Conservation (phyloP, 2,329 filamentous ascomycete species). For the Parastagonospora avenae region DNA sequence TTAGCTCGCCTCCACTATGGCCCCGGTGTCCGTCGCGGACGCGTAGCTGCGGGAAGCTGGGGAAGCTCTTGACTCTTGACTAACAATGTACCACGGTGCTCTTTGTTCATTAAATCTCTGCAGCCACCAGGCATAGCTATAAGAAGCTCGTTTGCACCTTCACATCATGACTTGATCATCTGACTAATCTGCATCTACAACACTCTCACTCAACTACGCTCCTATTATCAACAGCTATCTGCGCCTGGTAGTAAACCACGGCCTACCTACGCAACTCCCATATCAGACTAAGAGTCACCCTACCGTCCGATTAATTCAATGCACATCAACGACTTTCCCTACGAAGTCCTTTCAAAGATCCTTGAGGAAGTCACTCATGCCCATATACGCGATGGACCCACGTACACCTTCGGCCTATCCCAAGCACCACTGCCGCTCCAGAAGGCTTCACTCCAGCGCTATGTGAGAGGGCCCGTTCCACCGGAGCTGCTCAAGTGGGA, state of each 20-base stretch:
- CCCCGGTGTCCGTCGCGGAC: slow-evolving; percentile 30
- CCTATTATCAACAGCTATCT: slow-evolving; percentile 4
- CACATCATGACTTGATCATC: slow-evolving; percentile 10
- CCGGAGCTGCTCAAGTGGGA: slow-evolving; percentile 60
- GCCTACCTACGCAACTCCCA: slow-evolving; percentile 12
- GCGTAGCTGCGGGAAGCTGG: slow-evolving; percentile 31
- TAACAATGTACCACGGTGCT: slow-evolving; percentile 37
- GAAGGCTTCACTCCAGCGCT: slow-evolving; percentile 53
- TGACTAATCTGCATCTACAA: slow-evolving; percentile 20
- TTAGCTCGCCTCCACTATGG: slow-evolving; percentile 27
- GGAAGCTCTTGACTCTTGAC: slow-evolving; percentile 35
- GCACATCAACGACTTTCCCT: slow-evolving; percentile 57
- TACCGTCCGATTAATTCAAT: slow-evolving; percentile 37
- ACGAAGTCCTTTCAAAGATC: slow-evolving; percentile 59
- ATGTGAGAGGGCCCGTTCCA: slow-evolving; percentile 58
- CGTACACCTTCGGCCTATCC: slow-evolving; percentile 59
- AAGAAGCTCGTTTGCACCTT: slow-evolving; percentile 24
- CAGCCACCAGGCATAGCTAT: slow-evolving; percentile 26
- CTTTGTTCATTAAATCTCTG: slow-evolving; percentile 39
- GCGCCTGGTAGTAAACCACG: slow-evolving; percentile 9
- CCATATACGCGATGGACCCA: slow-evolving; percentile 54
- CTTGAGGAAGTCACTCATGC: slow-evolving; percentile 55
- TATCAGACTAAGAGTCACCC: slow-evolving; percentile 17
- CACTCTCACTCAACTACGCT: slow-evolving; percentile 12
- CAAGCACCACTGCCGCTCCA: slow-evolving; percentile 55